phyloP scores from a whole-genome alignment of 768 basidiomycete genomes.

The Cystofilobasidium capitatum region DNA sequence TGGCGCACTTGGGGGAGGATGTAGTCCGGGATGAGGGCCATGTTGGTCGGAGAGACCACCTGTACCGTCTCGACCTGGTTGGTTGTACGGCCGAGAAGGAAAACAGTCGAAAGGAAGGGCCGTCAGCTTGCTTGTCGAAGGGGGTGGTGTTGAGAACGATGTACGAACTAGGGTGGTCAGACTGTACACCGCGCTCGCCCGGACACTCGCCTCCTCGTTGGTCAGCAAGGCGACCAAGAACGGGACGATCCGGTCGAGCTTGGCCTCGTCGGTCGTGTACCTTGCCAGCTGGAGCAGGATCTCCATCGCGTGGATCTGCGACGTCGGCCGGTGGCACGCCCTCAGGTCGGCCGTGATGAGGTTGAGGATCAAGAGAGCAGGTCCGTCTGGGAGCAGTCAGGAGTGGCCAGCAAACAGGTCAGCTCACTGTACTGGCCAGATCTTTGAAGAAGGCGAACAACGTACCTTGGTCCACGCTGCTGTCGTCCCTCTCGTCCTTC shows the following conservation, averaged over 20 bases:
- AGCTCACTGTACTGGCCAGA: no score
- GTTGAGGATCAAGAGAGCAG: slow-evolving; percentile 76
- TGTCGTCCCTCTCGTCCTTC: background rate
- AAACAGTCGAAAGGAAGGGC: no score
- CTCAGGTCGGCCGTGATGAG: slow-evolving; percentile 80
- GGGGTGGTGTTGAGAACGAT: no score
- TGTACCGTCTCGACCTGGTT: slow-evolving; percentile 36
- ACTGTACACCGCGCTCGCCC: slow-evolving; percentile 66
- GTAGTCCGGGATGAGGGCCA: slow-evolving; percentile 82
- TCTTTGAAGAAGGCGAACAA: no score
- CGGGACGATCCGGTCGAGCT: slow-evolving; percentile 83
- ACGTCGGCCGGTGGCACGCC: slow-evolving; percentile 74
- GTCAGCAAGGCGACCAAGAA: slow-evolving; percentile 80
- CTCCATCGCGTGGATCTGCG: slow-evolving; percentile 74
- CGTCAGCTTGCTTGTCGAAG: no score
- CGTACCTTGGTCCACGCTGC: background rate
- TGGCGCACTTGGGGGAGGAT: slow-evolving; percentile 82
- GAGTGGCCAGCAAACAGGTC: no score
- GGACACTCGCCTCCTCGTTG: slow-evolving; percentile 73
- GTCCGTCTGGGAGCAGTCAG: slow-evolving; percentile 56
- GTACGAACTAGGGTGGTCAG: slow-evolving; percentile 69
- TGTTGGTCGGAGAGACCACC: slow-evolving; percentile 40
- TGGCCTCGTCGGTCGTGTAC: slow-evolving; percentile 86
- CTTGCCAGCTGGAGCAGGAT: slow-evolving; percentile 68
- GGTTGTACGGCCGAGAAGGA: background rate